Conservation (phyloP, 78 protist genomes). For the Bigelowiella natans region DNA sequence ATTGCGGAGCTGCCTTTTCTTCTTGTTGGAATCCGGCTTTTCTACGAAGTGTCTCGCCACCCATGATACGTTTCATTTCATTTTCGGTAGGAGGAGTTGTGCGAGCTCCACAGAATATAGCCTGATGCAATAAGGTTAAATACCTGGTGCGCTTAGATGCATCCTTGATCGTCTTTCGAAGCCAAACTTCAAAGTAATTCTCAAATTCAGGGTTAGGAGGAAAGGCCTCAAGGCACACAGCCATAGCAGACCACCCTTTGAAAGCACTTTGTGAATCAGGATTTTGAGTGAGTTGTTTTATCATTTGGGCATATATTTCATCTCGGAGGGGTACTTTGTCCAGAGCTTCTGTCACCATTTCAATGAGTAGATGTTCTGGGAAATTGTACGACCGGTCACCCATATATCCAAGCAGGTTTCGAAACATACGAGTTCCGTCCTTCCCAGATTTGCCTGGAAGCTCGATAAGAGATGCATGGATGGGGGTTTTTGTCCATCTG, state of each 20-base stretch:
- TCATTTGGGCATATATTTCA: not conserved
- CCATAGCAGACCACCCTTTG: not conserved
- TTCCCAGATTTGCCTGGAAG: not conserved
- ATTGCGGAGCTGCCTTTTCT: not conserved
- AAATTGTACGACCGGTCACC: not conserved
- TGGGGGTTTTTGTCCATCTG: not conserved
- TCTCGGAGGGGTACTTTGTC: not conserved
- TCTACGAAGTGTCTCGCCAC: not conserved
- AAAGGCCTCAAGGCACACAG: constrained; percentile 4
- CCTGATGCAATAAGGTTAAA: not conserved
- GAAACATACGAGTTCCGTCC: not conserved
- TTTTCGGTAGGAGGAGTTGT: not conserved
- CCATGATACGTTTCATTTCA: not conserved
- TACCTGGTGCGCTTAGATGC: not conserved
- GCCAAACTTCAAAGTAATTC: constrained; percentile 12
- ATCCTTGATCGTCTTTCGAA: not conserved
- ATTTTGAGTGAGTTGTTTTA: constrained; percentile 10
- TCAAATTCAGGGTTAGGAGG: constrained; percentile 12
- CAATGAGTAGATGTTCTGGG: not conserved
- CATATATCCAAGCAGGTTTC: constrained; percentile 10
- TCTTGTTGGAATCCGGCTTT: not conserved
- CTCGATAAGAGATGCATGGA: not conserved
- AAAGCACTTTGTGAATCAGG: not conserved
- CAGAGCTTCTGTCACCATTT: not conserved
- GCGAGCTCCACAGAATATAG: not conserved